phyloP scores from a whole-genome alignment of 2,329 filamentous ascomycete species.

The Colletotrichum lindemuthianum region DNA sequence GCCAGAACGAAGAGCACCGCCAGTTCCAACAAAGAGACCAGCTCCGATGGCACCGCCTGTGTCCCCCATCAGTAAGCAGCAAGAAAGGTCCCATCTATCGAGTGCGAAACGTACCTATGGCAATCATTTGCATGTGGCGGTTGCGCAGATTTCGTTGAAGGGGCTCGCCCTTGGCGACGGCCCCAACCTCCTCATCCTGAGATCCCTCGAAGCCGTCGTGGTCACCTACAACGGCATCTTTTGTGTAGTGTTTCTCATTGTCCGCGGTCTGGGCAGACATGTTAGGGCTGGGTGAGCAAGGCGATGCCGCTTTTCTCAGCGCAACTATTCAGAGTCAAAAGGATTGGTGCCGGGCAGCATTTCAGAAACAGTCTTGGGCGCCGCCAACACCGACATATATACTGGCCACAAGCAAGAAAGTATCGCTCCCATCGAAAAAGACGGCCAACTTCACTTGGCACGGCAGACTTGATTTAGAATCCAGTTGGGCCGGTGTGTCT shows the following conservation, averaged over 20 bases:
- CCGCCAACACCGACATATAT: conserved; percentile 7
- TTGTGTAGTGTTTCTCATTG: conserved; percentile 26
- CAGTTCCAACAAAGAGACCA: conserved; percentile 71
- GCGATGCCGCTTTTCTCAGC: not conserved
- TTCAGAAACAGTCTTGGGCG: too few species aligned
- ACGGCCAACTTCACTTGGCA: too few species aligned
- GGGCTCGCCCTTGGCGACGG: conserved; percentile 40
- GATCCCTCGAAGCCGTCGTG: conserved; percentile 20
- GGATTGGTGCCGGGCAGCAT: not conserved
- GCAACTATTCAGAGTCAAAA: not conserved
- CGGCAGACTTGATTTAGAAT: not conserved
- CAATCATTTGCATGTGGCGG: conserved; percentile 71
- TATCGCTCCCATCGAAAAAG: too few species aligned
- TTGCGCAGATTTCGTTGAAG: conserved; percentile 55
- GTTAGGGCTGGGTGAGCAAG: not conserved
- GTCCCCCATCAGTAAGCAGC: conserved; percentile 60
- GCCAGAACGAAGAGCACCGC: conserved; percentile 61
- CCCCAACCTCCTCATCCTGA: conserved; percentile 49
- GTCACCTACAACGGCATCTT: conserved; percentile 18
- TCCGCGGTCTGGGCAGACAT: conserved; percentile 30
- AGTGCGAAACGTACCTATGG: conserved; percentile 54
- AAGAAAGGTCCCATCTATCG: too few species aligned
- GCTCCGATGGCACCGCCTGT: conserved; percentile 71
- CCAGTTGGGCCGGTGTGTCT: not conserved
- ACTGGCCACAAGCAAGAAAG: not conserved